phyloP scores from a whole-genome alignment of 139 green algal genomes.

The Chlamydomonas asymmetrica region DNA sequence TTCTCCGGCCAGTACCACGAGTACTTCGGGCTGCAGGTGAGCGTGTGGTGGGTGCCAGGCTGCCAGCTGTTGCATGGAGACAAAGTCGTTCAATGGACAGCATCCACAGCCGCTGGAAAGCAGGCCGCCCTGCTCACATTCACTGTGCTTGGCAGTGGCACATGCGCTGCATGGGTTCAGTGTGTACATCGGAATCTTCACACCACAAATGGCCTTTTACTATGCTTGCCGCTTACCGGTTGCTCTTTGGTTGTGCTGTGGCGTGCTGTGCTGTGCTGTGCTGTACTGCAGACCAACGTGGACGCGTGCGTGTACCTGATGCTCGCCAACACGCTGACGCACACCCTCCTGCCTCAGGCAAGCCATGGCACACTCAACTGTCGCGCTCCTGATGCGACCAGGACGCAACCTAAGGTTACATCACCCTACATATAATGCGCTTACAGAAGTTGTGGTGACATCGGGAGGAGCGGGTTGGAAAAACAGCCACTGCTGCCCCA shows the following conservation, averaged over 20 bases:
- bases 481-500: neutral
- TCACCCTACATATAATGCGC: neutral
- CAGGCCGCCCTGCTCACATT: no score
- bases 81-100: no score
- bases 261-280: no score
- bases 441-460: neutral
- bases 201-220: no score
- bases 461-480: neutral
- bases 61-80: neutral
- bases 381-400: neutral
- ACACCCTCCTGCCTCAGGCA: slow-evolving; percentile 64
- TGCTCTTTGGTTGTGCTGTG: neutral
- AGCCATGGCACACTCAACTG: neutral
- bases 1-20: slow-evolving; percentile 88
- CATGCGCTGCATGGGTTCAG: no score
- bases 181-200: no score
- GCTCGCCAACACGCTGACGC: slow-evolving; percentile 88
- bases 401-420: neutral
- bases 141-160: no score
- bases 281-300: slow-evolving; percentile 82
- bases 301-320: slow-evolving; percentile 97
- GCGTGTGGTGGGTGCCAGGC: neutral
- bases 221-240: no score
- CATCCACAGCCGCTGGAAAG: no score
- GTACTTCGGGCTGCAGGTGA: slow-evolving; percentile 58